Evolutionary conservation across 257 asterid species (phyloP), one percentile per base, ranked within the genome.

Genomic region (Prunella vulgaris): DNA sequence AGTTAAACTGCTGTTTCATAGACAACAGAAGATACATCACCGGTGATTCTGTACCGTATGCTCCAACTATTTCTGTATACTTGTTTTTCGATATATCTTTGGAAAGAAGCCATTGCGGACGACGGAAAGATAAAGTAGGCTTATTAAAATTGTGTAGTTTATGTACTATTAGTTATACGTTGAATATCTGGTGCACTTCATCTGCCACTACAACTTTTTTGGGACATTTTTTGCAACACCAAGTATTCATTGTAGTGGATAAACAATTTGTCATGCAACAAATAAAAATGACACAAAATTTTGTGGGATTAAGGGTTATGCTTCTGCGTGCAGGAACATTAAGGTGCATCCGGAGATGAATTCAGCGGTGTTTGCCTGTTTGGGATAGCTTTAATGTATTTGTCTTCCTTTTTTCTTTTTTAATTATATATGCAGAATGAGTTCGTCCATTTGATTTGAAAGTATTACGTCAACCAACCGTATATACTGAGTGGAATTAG

Each of bases 181-280:
- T 59, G 57, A 70, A 25, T 58, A 59, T 58, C 9, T 69, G 53
- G 15, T 49, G 52, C 66, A 42, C 38, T 35, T 37, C 68, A 48
- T 17, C 33, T 46, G 21, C 33, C 17, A 28, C 25, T 44, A 10
- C 7, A 20, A 7, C 0, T 3, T 15, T 66, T 51, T 53, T 68
- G 35, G 25, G 25, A 35, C 32, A 21, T 13, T 44, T 30, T 14
- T 68, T 13, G 73, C 53, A 54, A 52, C 37, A 67, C 17, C 38
- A 25, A 35, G 38, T 10, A 28, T 53, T 67, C 37, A 27, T n/a
- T 56, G 25, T 42, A 63, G 51, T 48, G 10, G 30, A 35, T 37
- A 18, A 35, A 10, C 32, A 38, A 8, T 54, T 20, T 22, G 42
- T 3, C 22, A 8, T 8, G 35, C 42, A 35, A 8, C 12, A 49